These are phyloP conservation scores for Galeopsis tetrahit DNA, from an alignment of 257 asterid species.

Conservation along the genomic window DNA sequence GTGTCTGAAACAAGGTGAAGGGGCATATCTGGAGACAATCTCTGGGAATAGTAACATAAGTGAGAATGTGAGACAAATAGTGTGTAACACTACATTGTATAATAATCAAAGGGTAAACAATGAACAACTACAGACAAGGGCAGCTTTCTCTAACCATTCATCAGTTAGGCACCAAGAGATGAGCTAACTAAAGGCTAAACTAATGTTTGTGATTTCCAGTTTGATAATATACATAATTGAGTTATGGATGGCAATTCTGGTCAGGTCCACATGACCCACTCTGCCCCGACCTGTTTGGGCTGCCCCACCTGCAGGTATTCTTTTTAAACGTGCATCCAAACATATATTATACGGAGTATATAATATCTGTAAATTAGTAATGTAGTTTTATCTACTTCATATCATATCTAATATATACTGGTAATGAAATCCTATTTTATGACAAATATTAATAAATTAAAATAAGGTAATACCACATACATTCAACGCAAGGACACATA, in stretches of 20 bases:
- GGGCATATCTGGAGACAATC: constrained; percentile 83
- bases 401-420: neutral
- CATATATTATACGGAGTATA: neutral
- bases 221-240: constrained; percentile 2
- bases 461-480: too few species aligned
- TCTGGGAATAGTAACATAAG: constrained; percentile 55
- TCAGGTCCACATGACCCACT: neutral
- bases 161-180: constrained; percentile 4
- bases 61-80: neutral
- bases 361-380: neutral
- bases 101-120: neutral
- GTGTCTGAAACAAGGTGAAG: constrained; percentile 91
- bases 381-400: neutral
- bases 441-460: too few species aligned
- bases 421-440: neutral
- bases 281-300: neutral
- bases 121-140: constrained; percentile 6
- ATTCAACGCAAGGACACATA: too few species aligned
- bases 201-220: neutral
- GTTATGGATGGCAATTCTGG: neutral
- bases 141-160: constrained; percentile 19
- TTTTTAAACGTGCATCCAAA: neutral
- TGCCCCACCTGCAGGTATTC: neutral
- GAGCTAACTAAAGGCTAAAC: neutral
- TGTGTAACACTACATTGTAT: neutral